Evolutionary conservation across 2,329 filamentous ascomycete genomes (phyloP), one percentile per base, ranked within the genome.

Genomic region (Beauveria australis): DNA sequence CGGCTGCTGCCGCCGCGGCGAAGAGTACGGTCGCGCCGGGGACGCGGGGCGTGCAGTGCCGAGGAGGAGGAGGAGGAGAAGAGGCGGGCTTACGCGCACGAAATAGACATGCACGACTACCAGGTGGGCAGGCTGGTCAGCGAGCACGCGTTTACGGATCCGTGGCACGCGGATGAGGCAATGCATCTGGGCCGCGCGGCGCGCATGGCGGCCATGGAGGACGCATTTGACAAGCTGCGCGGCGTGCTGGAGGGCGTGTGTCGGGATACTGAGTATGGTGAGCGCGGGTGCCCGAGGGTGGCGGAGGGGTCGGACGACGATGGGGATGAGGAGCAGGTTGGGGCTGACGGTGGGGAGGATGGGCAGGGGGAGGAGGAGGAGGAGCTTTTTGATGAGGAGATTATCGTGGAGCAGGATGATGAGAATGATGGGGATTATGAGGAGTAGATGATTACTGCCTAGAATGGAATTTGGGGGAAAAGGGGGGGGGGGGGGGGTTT

Each of bases 1-100:
- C 61, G 74, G 3, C 69, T 78, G n/a, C 65, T 67, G 47, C 70
- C 67, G 41, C 53, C 33, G 5, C 53, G 56, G 43, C 16, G 4
- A 28, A 3, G 48, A 4, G 16, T 3, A 1, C 8, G 28, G 48
- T 12, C 48, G 28, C 48, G 5, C n/a, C 30, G 12, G 7, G n/a
- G n/a, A 3, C 49, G 49, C 6, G 28, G 30, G 7, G 12, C 19
- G 4, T 10, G 19, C 12, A 37, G 24, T n/a, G 53, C 57, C 41
- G 30, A 16, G 33, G 49, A 51, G 19, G 26, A 61, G 41, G 53
- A 62, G 0, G 63, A 63, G 3, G 56, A 54, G 19, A 62, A 55
- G 19, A 62, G 61, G n/a, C 62, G 60, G 14, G 53, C 61, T 12
- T 62, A 5, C 41, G 67, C 33, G 59, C 14, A 4, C 56, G 16